phyloP scores from a whole-genome alignment of 139 green algal genomes.

The Chlorella sp. region DNA sequence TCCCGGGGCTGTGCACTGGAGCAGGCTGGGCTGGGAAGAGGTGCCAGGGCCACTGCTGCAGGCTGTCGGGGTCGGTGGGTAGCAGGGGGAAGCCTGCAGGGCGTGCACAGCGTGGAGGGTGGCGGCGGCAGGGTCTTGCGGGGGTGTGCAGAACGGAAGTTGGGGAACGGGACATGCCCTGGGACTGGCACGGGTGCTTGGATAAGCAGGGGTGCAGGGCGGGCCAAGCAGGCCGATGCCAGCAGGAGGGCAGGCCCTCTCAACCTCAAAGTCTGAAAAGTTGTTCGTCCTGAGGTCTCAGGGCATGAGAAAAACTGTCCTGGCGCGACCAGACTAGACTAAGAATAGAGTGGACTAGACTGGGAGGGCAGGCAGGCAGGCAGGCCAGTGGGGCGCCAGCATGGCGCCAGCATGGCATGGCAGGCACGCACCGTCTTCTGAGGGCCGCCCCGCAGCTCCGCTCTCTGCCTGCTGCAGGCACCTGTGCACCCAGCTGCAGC shows the following conservation, averaged over 20 bases:
- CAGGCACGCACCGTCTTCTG: background rate
- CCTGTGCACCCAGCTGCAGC: conserved; percentile 18
- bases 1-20: background rate
- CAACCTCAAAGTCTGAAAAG: too few relatives aligned
- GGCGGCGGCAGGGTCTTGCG: too few relatives aligned
- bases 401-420: background rate
- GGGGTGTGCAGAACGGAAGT: background rate
- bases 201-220: background rate
- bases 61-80: background rate
- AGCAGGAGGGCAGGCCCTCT: background rate
- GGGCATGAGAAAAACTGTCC: too few relatives aligned
- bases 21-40: background rate
- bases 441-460: background rate
- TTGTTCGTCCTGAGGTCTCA: too few relatives aligned
- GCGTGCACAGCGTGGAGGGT: background rate
- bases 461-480: background rate
- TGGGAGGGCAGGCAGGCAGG: too few relatives aligned
- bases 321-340: too few relatives aligned
- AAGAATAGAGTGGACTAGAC: too few relatives aligned
- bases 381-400: background rate
- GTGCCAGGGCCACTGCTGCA: conserved; percentile 2
- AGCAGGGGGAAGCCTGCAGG: background rate
- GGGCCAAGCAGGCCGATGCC: background rate
- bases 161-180: background rate
- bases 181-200: background rate